Evolutionary conservation across 2,329 filamentous ascomycete genomes (phyloP), one percentile per base, ranked within the genome.

Genomic region (Monilinia laxa): DNA sequence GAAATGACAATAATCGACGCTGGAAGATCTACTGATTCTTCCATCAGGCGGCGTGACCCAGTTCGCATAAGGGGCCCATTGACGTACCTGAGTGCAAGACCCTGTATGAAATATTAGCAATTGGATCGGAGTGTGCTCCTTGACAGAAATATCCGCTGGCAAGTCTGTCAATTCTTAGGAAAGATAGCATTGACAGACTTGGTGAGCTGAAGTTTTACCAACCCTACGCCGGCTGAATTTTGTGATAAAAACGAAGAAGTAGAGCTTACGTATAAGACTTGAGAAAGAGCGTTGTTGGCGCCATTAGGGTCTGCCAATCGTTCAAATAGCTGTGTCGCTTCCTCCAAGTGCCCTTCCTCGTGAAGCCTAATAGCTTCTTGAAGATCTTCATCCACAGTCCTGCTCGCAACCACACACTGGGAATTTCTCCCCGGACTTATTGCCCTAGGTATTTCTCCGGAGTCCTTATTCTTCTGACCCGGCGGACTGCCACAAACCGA

Each of bases 311-410:
- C 89, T 64, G 95, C 95, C 72, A 99, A 82, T 68, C 84, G 82
- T 38, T 87, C 90, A 79, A 99, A 99, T 79, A 98, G 86, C 63
- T 82, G 81, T n/a, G 95, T 97, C 64, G 93, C 95, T 74, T 83
- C 80, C 74, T 87, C 86, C 66, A 97, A 83, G 68, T 95, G 85
- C 67, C 94, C 94, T 57, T 82, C 84, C 79, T 99, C 95, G 77
- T 99, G 95, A 70, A 98, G 82, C 69, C 90, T 85, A 76, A 99
- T 99, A n/a, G 95, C 95, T 79, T 96, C 89, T 79, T 97, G 94
- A 67, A 99, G 97, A 78, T 91, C 88, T 67, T 85, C 83, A 76
- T 89, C 86, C 64, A 84, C 83, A 67, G 79, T 79, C 75, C 84
- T 81, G 58, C 81, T 82, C 64, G 81, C 83, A 47, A 85, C 80